Evolutionary conservation across 2,329 filamentous ascomycete species (phyloP).

Genomic region (Diaporthe australafricana): DNA sequence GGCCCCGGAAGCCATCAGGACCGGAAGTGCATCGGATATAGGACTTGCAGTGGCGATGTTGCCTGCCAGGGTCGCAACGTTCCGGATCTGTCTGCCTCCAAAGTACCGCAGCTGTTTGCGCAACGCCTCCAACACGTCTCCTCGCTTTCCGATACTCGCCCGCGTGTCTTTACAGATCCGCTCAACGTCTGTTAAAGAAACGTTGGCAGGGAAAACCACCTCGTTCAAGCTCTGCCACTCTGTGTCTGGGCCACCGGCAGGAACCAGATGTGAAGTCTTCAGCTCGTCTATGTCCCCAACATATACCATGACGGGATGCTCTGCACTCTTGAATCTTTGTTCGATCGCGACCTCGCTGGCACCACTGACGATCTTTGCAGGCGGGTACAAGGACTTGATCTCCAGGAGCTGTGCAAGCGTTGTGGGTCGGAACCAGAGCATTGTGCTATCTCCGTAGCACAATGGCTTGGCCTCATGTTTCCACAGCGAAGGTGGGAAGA

Average conservation of each 20-base stretch:
- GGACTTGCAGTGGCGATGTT: slow-evolving; percentile 94
- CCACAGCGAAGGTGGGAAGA: slow-evolving; percentile 87
- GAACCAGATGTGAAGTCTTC: slow-evolving; percentile 75
- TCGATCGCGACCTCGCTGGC: slow-evolving; percentile 98
- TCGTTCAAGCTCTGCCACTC: slow-evolving; percentile 68
- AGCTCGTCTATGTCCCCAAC: slow-evolving; percentile 94
- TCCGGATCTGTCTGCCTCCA: slow-evolving; percentile 92
- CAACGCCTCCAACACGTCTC: slow-evolving; percentile 87
- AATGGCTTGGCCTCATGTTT: slow-evolving; percentile 85
- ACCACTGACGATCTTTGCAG: slow-evolving; percentile 93
- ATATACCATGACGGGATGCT: slow-evolving; percentile 90
- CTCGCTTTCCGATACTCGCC: slow-evolving; percentile 78
- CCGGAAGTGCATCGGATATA: slow-evolving; percentile 95
- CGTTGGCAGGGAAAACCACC: slow-evolving; percentile 91
- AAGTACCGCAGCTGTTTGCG: slow-evolving; percentile 95
- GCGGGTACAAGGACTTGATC: slow-evolving; percentile 87
- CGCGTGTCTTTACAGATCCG: slow-evolving; percentile 83
- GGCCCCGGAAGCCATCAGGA: slow-evolving; percentile 88
- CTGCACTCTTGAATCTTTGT: slow-evolving; percentile 95
- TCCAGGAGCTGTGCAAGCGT: slow-evolving; percentile 90
- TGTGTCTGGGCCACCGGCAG: neutral
- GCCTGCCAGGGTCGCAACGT: slow-evolving; percentile 95
- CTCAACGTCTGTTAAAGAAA: slow-evolving; percentile 92
- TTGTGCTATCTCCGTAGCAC: slow-evolving; percentile 92
- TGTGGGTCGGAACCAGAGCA: slow-evolving; percentile 93